Base-by-base conservation (phyloP, 1,284 basidiomycete genomes). In the Marasmius fiardii region DNA sequence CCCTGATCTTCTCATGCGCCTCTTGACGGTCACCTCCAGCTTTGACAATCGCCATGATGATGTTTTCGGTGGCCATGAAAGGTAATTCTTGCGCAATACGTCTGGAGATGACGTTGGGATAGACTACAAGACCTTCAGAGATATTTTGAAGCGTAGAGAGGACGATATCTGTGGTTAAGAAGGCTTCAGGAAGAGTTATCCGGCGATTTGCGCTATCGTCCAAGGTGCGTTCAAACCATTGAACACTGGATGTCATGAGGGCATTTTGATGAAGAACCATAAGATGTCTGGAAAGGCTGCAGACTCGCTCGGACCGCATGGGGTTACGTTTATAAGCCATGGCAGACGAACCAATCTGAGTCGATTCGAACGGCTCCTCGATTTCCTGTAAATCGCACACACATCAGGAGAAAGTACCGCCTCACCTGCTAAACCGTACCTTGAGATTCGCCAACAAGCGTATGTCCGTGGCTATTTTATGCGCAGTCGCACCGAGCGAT, bases 291-390 rank as follows among this genome's bases (percentile, higher is more conserved):
- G 96, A 82, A 45, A 99, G 83, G 65, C 92, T 95, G 79, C 97
- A 99, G 52, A 98, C 91, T 48, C 97, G 90, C 74, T 99, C 97
- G 59, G 86, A 95, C 55, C 97, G 92, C 97, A 99, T 99, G 1
- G 97, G 97, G 74, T 99, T 99, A 59, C 97, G 85, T 78, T 99
- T 99, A 85, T 99, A 99, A 2, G 97, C 96, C 96, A 99, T 99
- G 16, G 95, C 95, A 1, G 91, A 93, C 8, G 90, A 92, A n/a
- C 97, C 97, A 64, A 99, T 99, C 77, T 99, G 97, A 53, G 96
- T 96, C 61, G 94, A 93, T 73, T 99, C 97, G 71, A 99, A 99
- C 0, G 97, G 97, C 70, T 99, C 97, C 74, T 99, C 97, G 48
- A 99, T 80, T 83, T 99, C 97, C 86, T 90, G 60, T 31, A 28